phyloP scores from a whole-genome alignment of 1,284 basidiomycete species.

The Earliella scabrosa region DNA sequence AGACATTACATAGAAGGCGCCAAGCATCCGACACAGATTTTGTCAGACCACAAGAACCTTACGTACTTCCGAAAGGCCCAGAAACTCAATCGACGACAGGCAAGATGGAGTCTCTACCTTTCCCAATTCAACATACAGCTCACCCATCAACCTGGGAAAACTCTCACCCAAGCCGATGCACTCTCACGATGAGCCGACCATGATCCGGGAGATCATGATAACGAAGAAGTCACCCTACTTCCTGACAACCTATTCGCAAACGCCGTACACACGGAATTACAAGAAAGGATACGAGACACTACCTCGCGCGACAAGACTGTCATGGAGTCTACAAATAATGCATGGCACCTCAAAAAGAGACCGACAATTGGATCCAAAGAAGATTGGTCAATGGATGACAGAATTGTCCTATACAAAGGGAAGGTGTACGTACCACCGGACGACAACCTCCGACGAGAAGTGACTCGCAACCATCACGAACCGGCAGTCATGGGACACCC shows the following conservation, averaged over 20 bases:
- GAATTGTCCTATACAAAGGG: neutral
- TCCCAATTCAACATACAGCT: neutral
- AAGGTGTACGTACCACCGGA: neutral
- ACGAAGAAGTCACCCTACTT: neutral
- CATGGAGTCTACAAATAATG: constrained; percentile 33
- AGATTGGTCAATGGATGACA: neutral
- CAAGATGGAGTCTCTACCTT: neutral
- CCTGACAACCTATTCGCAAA: neutral
- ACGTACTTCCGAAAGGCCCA: neutral
- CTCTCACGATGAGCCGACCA: neutral
- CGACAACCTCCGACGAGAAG: neutral
- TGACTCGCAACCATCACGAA: neutral
- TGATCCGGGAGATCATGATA: neutral
- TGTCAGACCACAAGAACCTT: neutral
- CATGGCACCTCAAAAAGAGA: neutral
- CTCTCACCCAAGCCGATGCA: neutral
- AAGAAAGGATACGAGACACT: constrained; percentile 37
- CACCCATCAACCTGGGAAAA: neutral
- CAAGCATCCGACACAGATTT: neutral
- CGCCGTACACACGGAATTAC: neutral
- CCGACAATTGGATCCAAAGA: neutral
- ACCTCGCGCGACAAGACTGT: constrained; percentile 28
- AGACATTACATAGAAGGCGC: constrained; percentile 26
- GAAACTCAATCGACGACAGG: neutral
- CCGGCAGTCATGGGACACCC: neutral